Base-by-base conservation (phyloP, 768 basidiomycete species). In the Leucocoprinus birnbaumii region DNA sequence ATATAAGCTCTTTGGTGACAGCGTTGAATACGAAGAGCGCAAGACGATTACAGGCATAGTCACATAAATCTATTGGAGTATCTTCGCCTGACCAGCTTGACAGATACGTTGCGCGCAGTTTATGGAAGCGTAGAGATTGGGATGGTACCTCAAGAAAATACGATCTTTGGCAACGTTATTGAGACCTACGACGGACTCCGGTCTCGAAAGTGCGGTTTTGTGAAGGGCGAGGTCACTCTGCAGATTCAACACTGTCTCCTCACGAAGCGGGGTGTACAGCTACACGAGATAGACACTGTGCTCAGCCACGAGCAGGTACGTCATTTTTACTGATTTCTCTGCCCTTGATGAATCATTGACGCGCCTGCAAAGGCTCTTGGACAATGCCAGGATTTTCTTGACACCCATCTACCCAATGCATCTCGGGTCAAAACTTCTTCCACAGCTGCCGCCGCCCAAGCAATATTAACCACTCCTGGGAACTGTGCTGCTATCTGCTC, bases 61-160 rank as follows among this genome's bases (percentile, higher is more conserved):
- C 10, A 22, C 31, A 18, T 22, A 18, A 19, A 21, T 46, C 31
- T 16, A 7, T 14, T 10, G 24, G 2, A 11, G 18, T n/a, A 31
- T 8, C 31, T 14, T 13, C 3, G 37, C 11, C 54, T 38, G 40
- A 50, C 38, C 34, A 18, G 25, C 19, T 4, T 21, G 2, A 22
- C 24, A 92, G 90, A 80, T 56, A 83, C 86, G 21, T 84, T 87
- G 57, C 65, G 75, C 42, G 67, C 77, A 16, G 66, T 91, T 5
- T 53, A 71, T 10, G 65, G 64, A 5, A 63, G 70, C 13, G 68
- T 72, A 27, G 75, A 77, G 22, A 73, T 82, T 46, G 89, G 80
- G 22, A 75, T 92, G n/a, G 73, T 91, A 25, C 90, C 90, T 19
- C 86, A 89, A 66, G 90, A 93, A 68, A 93, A 93, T 61, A 83